Percentiles rank a stretch among this genome's conserved stretches.
Conservation (phyloP, 306 rosid genomes). For the Sophora flavescens region DNA sequence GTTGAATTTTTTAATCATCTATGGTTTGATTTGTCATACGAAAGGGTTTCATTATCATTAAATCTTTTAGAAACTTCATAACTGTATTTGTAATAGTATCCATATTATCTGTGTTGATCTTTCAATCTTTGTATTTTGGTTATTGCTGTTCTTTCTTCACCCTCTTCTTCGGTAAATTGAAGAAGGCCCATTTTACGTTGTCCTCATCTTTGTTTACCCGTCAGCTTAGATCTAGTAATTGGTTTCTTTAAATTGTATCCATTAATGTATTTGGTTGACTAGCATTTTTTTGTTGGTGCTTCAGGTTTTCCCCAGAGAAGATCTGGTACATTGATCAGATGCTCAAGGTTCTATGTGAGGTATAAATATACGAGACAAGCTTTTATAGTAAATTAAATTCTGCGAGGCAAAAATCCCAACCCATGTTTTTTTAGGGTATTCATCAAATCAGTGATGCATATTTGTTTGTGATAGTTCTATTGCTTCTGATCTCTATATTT, state of each 20-base stretch:
- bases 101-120: slow-evolving; percentile 25
- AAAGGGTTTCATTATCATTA: slow-evolving; percentile 27
- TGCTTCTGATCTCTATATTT: slow-evolving; percentile 44
- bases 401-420: background rate
- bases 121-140: slow-evolving; percentile 38
- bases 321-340: slow-evolving; percentile 98
- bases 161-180: slow-evolving; percentile 27
- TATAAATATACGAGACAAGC: slow-evolving; percentile 59
- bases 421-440: slow-evolving; percentile 24
- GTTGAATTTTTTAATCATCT: background rate
- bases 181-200: slow-evolving; percentile 24
- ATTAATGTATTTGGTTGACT: slow-evolving; percentile 42
- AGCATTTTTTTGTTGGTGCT: slow-evolving; percentile 51
- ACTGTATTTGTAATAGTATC: slow-evolving; percentile 21
- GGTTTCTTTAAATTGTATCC: slow-evolving; percentile 27
- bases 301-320: slow-evolving; percentile 96
- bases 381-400: slow-evolving; percentile 37
- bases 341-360: slow-evolving; percentile 99
- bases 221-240: slow-evolving; percentile 27
- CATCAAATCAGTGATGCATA: background rate
- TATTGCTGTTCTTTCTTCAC: slow-evolving; percentile 35
- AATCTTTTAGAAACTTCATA: slow-evolving; percentile 28
- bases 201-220: slow-evolving; percentile 27
- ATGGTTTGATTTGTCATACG: slow-evolving; percentile 8
- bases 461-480: slow-evolving; percentile 35